Evolutionary conservation across 2,329 filamentous ascomycete genomes (phyloP).

Genomic region (Daldinia sp.): DNA sequence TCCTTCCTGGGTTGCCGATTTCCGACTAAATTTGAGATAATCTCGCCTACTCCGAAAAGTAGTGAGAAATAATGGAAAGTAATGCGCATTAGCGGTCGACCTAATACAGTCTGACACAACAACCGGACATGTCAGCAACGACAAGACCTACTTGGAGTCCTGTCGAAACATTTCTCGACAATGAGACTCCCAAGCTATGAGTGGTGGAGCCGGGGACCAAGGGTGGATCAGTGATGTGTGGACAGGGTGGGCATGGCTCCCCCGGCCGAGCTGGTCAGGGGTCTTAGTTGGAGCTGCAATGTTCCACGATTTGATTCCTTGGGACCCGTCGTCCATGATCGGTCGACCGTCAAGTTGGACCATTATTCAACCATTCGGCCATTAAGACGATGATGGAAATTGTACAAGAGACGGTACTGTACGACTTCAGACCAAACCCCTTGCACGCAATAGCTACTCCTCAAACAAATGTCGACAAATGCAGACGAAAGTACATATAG

Average conservation of each 20-base stretch:
- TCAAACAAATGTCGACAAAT: neutral
- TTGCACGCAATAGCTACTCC: conserved; percentile 20
- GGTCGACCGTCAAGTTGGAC: conserved; percentile 18
- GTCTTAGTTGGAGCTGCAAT: conserved; percentile 29
- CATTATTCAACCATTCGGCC: conserved; percentile 15
- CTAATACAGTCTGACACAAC: conserved; percentile 28
- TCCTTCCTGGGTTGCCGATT: conserved; percentile 20
- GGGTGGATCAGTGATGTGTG: conserved; percentile 6
- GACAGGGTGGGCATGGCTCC: neutral
- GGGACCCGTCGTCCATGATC: conserved; percentile 28
- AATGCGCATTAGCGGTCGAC: conserved; percentile 18
- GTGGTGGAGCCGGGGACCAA: conserved; percentile 22
- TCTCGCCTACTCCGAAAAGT: conserved; percentile 35
- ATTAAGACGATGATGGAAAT: neutral
- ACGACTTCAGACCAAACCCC: conserved; percentile 20
- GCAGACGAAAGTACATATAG: neutral
- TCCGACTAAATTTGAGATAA: conserved; percentile 27
- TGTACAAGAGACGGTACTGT: conserved; percentile 13
- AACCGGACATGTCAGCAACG: conserved; percentile 31
- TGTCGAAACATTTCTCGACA: conserved; percentile 19
- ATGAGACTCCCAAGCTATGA: conserved; percentile 12
- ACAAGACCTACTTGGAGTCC: conserved; percentile 10
- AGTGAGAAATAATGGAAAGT: too few relatives aligned
- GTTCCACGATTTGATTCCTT: conserved; percentile 34
- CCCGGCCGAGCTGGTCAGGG: conserved; percentile 15